A percentile compares a stretch with the other conserved stretches of the same genome.
Evolutionary conservation across 129 eudicot species (phyloP).

Genomic region (Logfia minima): DNA sequence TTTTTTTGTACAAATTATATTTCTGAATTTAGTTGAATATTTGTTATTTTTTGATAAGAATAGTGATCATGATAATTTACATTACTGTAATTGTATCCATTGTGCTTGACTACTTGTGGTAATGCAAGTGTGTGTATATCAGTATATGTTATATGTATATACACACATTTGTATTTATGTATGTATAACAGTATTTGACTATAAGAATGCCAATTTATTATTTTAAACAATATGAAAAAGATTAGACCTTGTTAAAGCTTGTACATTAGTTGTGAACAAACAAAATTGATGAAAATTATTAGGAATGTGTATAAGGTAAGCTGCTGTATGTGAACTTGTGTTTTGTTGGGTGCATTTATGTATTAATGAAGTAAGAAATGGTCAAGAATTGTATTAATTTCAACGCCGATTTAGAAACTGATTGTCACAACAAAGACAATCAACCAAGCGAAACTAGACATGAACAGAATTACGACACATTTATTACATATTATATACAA

Average conservation of each 20-base stretch:
- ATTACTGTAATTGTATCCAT: not conserved
- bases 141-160: too few relatives aligned
- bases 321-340: not conserved
- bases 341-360: not conserved
- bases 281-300: too few relatives aligned
- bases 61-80: not conserved
- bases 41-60: too few relatives aligned
- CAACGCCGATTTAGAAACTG: not conserved
- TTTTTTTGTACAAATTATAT: not conserved
- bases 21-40: not conserved
- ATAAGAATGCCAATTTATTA: too few relatives aligned
- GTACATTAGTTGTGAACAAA: not conserved
- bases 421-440: not conserved
- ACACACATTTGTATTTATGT: too few relatives aligned
- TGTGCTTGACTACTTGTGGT: not conserved
- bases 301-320: not conserved
- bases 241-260: too few relatives aligned
- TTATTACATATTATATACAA: constrained; percentile 6
- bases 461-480: not conserved
- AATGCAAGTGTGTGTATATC: too few relatives aligned
- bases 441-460: not conserved
- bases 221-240: too few relatives aligned
- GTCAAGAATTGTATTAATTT: not conserved
- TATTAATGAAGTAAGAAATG: not conserved
- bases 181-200: too few relatives aligned